A percentile compares a stretch with the other conserved stretches of the same genome.
These are phyloP conservation scores for Iris macrosiphon DNA, from an alignment of 106 monocot species.

Conservation along the genomic window DNA sequence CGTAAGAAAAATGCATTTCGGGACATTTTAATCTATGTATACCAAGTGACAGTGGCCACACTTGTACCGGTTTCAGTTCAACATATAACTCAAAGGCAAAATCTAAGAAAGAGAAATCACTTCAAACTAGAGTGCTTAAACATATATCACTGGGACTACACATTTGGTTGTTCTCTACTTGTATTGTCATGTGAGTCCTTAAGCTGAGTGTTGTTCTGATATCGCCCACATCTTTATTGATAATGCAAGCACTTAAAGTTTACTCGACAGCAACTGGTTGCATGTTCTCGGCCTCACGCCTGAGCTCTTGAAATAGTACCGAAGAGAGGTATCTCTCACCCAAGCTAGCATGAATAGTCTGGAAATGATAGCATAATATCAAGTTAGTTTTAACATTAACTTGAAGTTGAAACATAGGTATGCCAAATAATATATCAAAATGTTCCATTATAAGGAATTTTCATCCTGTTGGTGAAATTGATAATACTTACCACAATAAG, in stretches of 20 bases:
- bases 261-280: slow-evolving; percentile 66
- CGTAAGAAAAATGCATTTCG: no score
- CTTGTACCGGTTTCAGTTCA: no score
- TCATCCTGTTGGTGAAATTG: not conserved
- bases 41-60: no score
- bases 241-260: not conserved
- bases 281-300: slow-evolving; percentile 80
- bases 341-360: slow-evolving; percentile 84
- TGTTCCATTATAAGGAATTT: not conserved
- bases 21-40: no score
- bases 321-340: slow-evolving; percentile 86
- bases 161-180: no score
- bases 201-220: no score
- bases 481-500: slow-evolving; percentile 70
- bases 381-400: not conserved
- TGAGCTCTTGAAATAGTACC: slow-evolving; percentile 62
- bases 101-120: no score
- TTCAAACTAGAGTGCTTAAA: no score
- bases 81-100: no score
- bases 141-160: no score
- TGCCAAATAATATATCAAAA: not conserved
- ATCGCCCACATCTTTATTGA: no score
- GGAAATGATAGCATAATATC: not conserved
- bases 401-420: not conserved
- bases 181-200: no score